Evolutionary conservation across 805 yeast species (phyloP).

Genomic region (Yarrowia deformans): DNA sequence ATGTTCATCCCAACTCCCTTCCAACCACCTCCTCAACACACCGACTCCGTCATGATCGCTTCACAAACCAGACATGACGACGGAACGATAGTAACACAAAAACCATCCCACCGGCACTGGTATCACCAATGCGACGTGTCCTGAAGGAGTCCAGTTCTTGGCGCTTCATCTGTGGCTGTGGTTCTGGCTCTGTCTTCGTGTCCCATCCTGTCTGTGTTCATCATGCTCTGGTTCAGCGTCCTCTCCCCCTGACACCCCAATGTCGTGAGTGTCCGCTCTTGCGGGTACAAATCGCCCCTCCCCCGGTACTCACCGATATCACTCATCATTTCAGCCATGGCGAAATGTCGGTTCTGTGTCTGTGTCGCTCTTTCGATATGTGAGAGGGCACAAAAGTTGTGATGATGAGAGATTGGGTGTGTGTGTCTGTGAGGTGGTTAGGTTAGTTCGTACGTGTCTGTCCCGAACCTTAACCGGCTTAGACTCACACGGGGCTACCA

Average conservation of each 20-base stretch:
- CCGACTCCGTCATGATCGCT: background rate
- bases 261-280: background rate
- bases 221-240: background rate
- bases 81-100: background rate
- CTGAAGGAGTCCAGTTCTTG: no score
- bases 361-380: slow-evolving; percentile 4
- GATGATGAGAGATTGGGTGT: slow-evolving; percentile 17
- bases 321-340: slow-evolving; percentile 39
- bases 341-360: slow-evolving; percentile 28
- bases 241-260: background rate
- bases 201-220: no score
- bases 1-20: no score
- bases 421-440: slow-evolving; percentile 10
- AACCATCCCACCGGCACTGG: background rate
- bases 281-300: no score
- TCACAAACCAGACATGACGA: no score
- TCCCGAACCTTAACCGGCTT: background rate
- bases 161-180: no score
- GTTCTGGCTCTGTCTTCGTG: no score
- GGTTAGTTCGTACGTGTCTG: slow-evolving; percentile 35
- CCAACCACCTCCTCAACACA: background rate
- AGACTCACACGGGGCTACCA: slow-evolving; percentile 3
- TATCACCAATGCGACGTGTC: no score
- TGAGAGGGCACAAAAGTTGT: slow-evolving; percentile 10
- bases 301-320: slow-evolving; percentile 27